Base-by-base conservation (phyloP, 148 eudicot species). In the Dysphania ambrosioides region DNA sequence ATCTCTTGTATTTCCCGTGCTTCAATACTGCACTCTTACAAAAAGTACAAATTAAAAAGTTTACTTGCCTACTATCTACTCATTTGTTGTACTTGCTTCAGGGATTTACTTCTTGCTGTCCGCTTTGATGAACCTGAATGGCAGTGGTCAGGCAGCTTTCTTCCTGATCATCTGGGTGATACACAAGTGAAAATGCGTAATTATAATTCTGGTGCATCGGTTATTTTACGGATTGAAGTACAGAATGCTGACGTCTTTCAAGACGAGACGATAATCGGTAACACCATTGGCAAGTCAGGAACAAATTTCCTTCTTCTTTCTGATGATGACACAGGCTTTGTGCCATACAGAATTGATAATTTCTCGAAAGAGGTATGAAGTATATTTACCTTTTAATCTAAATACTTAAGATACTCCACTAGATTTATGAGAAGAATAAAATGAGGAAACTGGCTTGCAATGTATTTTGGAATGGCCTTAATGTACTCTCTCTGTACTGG, bases 81-180 rank as follows among this genome's bases (percentile, higher is more conserved):
- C 53, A 19, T 51, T 63, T 40, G 38, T 71, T 60, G 26, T 71
- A 70, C 47, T n/a, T 80, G 12, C 69, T 70, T 47, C 87, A 92
- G 99, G 88, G 99, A 92, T 29, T 77, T 95, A 36, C 85, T 92
- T 70, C 83, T 90, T 59, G 88, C 92, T 40, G 85, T 90, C 66
- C 88, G 93, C 34, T 92, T 92, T 80, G 85, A 87, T 69, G 97
- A 92, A 78, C 96, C 93, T 80, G 97, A 97, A 79, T 92, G 96
- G 94, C 96, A 90, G 72, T 95, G 99, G 99, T 95, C 99, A 44
- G 99, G 99, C 27, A 83, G 92, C 88, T 95, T 95, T 79, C 86
- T 80, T 73, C 97, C 97, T 34, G 94, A 95, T 74, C 84, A 86
- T 78, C 87, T 92, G 66, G 99, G 99, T 66, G 99, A 95, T 80